phyloP scores from a whole-genome alignment of 1,284 basidiomycete species.

The Pyrrhoderma lamaoense region DNA sequence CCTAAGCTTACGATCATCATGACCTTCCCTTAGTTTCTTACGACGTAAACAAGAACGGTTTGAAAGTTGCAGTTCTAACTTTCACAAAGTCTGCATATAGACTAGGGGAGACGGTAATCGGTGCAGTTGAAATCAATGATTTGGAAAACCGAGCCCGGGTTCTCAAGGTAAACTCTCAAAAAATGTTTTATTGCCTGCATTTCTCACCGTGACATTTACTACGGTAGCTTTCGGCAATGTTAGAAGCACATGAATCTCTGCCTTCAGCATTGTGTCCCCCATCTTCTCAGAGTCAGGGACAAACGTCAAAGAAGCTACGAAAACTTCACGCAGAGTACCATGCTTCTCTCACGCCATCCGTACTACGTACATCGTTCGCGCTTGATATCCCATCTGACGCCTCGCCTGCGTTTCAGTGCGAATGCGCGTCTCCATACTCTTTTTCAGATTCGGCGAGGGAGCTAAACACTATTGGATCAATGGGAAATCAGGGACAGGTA shows the following conservation, averaged over 20 bases:
- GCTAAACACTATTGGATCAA: not conserved
- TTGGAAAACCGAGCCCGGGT: slow-evolving; percentile 53
- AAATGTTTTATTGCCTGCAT: not conserved
- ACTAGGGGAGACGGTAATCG: slow-evolving; percentile 83
- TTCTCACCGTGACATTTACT: not conserved
- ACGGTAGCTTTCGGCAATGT: slow-evolving; percentile 67
- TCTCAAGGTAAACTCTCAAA: slow-evolving; percentile 47
- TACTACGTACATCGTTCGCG: slow-evolving; percentile 71
- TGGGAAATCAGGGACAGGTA: not conserved
- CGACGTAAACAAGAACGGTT: slow-evolving; percentile 87
- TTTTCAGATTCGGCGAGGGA: not conserved
- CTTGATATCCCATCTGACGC: slow-evolving; percentile 87
- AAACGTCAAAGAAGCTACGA: slow-evolving; percentile 40
- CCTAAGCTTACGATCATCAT: too few relatives aligned
- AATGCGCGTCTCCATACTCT: slow-evolving; percentile 24
- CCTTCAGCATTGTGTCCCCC: slow-evolving; percentile 46
- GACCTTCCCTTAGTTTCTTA: slow-evolving; percentile 68
- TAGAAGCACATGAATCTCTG: slow-evolving; percentile 80
- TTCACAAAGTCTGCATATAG: slow-evolving; percentile 85
- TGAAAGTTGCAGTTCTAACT: slow-evolving; percentile 82
- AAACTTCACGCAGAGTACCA: slow-evolving; percentile 81
- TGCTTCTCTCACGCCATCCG: slow-evolving; percentile 62
- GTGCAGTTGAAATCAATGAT: slow-evolving; percentile 81
- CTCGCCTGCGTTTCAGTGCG: slow-evolving; percentile 71
- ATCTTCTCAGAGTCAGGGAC: slow-evolving; percentile 18